Evolutionary conservation across 75 land plant species (phyloP), one percentile per base, ranked within the genome.

Genomic region (Gnetum montanum): DNA sequence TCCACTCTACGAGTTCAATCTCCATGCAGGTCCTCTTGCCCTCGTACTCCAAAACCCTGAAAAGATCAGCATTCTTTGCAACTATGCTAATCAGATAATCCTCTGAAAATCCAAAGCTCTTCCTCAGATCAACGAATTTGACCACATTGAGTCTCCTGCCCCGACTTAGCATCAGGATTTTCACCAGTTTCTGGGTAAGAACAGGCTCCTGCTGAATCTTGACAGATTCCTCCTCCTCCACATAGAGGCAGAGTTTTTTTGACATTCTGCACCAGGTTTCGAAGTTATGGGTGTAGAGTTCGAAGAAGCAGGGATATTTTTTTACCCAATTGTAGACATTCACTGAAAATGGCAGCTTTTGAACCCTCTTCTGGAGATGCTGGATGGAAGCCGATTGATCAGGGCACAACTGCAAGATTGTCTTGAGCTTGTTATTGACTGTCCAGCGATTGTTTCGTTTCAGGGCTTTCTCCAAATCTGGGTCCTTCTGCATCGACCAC

Each of bases 271-370:
- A 82, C 26, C 57, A 66, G 29, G 38, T 47, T 54, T 72, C 67
- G 44, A 49, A 64, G 26, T 60, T 67, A 29, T 80, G 82, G 26
- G 68, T 52, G 54, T 69, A 74, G 8, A 66, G 57, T 20, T 83
- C 76, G 64, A 80, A 94, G 59, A 93, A 80, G 18, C 78, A 82
- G 1, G 98, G 96, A 64, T 82, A 90, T 57, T 83, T 89, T 19
- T 66, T 69, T 6, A 94, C 67, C 82, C 95, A 79, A 23, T 84
- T 86, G 46, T 83, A 64, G 31, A 85, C 70, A 26, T 72, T 61
- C 30, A 83, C 81, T 60, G 66, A 45, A 29, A 81, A 84, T 52
- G 79, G 82, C 3, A 94, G 71, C 46, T 67, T 50, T 33, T 71
- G 75, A 56, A 84, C 72, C 33, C 73, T 65, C 57, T 66, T 80